Percentiles rank a stretch among this genome's conserved stretches.
phyloP scores from a whole-genome alignment of 1,284 basidiomycete genomes.

The Cryptococcus depauperatus region DNA sequence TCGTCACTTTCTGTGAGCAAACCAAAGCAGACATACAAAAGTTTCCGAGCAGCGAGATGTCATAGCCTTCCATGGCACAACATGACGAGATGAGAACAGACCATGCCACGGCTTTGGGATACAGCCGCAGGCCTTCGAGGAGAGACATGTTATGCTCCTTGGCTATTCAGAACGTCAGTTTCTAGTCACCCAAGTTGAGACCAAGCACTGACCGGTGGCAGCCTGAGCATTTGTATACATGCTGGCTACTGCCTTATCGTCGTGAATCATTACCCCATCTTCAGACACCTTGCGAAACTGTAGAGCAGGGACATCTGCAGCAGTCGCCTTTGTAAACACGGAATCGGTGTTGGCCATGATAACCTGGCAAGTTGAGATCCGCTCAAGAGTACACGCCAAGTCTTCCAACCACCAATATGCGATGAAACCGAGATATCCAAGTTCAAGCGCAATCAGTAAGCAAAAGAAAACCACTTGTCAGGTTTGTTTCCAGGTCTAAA shows the following conservation, averaged over 20 bases:
- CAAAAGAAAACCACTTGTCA: too few relatives aligned
- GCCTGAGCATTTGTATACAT: constrained; percentile 24
- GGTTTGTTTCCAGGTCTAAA: too few relatives aligned
- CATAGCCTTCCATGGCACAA: constrained; percentile 49
- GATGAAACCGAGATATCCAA: not conserved
- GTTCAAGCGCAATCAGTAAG: too few relatives aligned
- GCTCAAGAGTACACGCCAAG: too few relatives aligned
- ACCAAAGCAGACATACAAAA: constrained; percentile 23
- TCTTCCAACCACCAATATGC: too few relatives aligned
- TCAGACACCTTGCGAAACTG: not conserved
- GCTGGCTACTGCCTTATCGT: constrained; percentile 7
- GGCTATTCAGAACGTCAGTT: constrained; percentile 15
- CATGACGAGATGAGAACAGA: constrained; percentile 45
- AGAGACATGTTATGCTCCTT: constrained; percentile 44
- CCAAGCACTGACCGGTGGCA: constrained; percentile 17
- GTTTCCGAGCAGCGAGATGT: constrained; percentile 38
- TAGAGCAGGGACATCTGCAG: not conserved
- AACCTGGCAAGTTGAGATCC: too few relatives aligned
- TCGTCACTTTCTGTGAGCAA: not conserved
- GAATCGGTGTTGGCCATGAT: too few relatives aligned
- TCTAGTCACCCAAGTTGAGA: not conserved
- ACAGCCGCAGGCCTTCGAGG: constrained; percentile 37
- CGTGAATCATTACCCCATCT: not conserved
- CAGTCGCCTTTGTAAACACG: too few relatives aligned
- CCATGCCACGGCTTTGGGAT: constrained; percentile 48